A percentile compares a stretch with the other conserved stretches of the same genome.
These are phyloP conservation scores for Phlebiopsis gigantea DNA, from an alignment of 768 basidiomycete species.

Conservation along the genomic window DNA sequence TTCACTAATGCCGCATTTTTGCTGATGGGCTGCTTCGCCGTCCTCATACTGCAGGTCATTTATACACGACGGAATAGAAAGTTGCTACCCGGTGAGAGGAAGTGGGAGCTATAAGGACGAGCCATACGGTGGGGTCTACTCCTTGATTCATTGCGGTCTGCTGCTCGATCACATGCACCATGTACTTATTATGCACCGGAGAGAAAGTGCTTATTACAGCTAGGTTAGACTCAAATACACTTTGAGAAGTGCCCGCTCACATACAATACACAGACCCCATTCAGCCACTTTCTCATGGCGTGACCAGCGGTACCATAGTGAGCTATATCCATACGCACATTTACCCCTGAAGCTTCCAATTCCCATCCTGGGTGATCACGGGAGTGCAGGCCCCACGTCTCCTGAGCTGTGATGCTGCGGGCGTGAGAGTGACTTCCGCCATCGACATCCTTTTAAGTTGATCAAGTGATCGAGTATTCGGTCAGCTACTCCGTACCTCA, in stretches of 20 bases:
- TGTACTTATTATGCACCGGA: not conserved
- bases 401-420: not conserved
- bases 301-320: not conserved
- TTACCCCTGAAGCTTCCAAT: not conserved
- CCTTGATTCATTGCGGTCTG: not conserved
- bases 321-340: not conserved
- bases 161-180: not conserved
- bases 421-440: not conserved
- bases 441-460: not conserved
- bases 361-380: not conserved
- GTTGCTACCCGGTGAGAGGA: conserved; percentile 10
- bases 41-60: conserved; percentile 12
- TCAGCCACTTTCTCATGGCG: not conserved
- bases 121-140: not conserved
- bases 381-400: not conserved
- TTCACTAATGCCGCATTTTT: conserved; percentile 29
- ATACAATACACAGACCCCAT: not conserved
- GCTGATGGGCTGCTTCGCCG: conserved; percentile 16
- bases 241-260: too few relatives aligned
- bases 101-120: conserved; percentile 12
- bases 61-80: conserved; percentile 15
- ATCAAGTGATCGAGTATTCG: not conserved
- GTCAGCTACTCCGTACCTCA: not conserved
- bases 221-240: not conserved
- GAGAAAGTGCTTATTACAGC: not conserved